These are phyloP conservation scores for Davidsoniella australis DNA, from an alignment of 2,329 filamentous ascomycete genomes.

Conservation along the genomic window DNA sequence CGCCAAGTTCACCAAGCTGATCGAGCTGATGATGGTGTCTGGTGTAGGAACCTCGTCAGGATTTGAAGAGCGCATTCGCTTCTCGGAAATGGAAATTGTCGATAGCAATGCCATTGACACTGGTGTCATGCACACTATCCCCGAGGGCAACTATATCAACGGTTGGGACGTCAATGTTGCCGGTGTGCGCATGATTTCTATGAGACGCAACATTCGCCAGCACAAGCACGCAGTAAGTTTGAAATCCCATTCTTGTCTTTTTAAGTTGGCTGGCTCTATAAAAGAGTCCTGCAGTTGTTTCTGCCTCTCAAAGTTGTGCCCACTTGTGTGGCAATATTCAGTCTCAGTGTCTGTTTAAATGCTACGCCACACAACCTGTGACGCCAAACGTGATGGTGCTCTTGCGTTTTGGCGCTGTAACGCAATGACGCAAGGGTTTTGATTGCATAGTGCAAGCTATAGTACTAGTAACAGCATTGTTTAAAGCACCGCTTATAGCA, in stretches of 20 bases:
- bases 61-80: slow-evolving; percentile 92
- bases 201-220: slow-evolving; percentile 74
- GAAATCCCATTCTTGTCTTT: neutral
- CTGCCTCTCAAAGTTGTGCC: no score
- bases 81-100: slow-evolving; percentile 92
- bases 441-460: no score
- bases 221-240: slow-evolving; percentile 72
- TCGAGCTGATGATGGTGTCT: slow-evolving; percentile 99
- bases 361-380: no score
- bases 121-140: slow-evolving; percentile 69
- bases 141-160: slow-evolving; percentile 82
- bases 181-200: slow-evolving; percentile 61
- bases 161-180: slow-evolving; percentile 96
- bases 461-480: no score
- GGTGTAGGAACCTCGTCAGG: slow-evolving; percentile 89
- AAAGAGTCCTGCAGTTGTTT: no score
- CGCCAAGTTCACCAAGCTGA: slow-evolving; percentile 81
- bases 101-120: slow-evolving; percentile 85
- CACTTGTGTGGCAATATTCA: no score
- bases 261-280: neutral
- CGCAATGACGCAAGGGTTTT: no score
- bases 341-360: no score
- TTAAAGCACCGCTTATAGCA: no score
- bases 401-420: no score
- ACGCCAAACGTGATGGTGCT: no score